Conservation (phyloP, 2,329 filamentous ascomycete genomes). For the Juglanconis sp. region DNA sequence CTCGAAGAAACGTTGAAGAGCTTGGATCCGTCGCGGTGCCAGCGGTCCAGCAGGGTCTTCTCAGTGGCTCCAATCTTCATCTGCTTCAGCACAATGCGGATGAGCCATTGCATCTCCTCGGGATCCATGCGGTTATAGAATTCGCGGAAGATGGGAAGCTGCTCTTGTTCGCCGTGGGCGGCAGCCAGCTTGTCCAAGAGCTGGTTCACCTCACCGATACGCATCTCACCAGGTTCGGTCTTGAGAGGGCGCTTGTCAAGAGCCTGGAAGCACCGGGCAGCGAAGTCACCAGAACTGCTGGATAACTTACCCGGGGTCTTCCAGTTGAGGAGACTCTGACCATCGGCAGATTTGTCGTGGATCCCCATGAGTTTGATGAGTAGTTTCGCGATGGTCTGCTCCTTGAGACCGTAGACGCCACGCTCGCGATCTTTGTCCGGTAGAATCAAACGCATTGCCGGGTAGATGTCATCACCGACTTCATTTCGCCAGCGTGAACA, state of each 20-base stretch:
- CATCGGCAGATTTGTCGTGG: slow-evolving; percentile 85
- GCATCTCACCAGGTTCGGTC: slow-evolving; percentile 71
- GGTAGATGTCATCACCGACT: slow-evolving; percentile 90
- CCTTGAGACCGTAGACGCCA: slow-evolving; percentile 90
- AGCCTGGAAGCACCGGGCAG: slow-evolving; percentile 82
- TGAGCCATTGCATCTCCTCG: slow-evolving; percentile 89
- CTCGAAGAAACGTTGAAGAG: slow-evolving; percentile 90
- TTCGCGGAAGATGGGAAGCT: slow-evolving; percentile 73
- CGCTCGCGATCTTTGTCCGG: slow-evolving; percentile 91
- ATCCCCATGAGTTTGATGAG: slow-evolving; percentile 93
- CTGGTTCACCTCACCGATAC: slow-evolving; percentile 84
- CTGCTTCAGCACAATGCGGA: slow-evolving; percentile 84
- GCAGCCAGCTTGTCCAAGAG: slow-evolving; percentile 75
- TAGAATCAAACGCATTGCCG: slow-evolving; percentile 84
- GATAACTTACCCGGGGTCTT: slow-evolving; percentile 74
- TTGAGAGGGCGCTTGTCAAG: slow-evolving; percentile 79
- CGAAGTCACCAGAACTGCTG: slow-evolving; percentile 78
- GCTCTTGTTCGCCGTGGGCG: slow-evolving; percentile 76
- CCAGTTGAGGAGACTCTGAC: slow-evolving; percentile 82
- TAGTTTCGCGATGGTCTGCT: slow-evolving; percentile 83
- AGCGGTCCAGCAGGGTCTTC: slow-evolving; percentile 79
- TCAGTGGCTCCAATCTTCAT: slow-evolving; percentile 77
- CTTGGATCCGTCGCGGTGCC: slow-evolving; percentile 74
- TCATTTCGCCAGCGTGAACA: slow-evolving; percentile 82
- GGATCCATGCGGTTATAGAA: slow-evolving; percentile 93